Evolutionary conservation across 148 eudicot species (phyloP), one percentile per base, ranked within the genome.

Genomic region (Rhododendron vialii): DNA sequence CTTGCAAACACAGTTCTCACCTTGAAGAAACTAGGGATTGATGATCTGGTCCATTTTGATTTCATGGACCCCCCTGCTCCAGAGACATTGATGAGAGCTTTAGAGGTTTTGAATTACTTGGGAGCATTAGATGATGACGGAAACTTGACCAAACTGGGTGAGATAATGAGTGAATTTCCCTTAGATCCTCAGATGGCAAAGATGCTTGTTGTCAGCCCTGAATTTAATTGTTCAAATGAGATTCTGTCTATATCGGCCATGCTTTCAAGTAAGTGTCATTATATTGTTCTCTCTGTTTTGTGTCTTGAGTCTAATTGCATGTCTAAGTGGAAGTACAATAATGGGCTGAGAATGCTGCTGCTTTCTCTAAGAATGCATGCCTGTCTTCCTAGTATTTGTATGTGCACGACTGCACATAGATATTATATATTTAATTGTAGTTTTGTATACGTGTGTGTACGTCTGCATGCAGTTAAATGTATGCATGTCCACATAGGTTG

Each of bases 41-140:
- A 96, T 89, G 98, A 96, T 87, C 89, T 96, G 81, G 98, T 96
- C 36, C 98, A 96, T 87, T 95, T 96, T 87, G 98, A 96, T 90
- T 96, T 96, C 84, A 96, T 96, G 98, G 98, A 96, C 35, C 98
- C 98, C 33, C 98, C 98, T 55, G 98, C 99, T 41, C 98, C 96
- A 1, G 99, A 95, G 91, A 95, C 98, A 2, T 83, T 95, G 81
- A 95, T 95, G 97, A 92, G 98, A 43, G 98, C 98, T 1, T 81
- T 95, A 75, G 98, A 95, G 91, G 94, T 94, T 14, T 81, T 94
- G 88, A 95, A 94, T 90, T 95, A 95, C 88, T 88, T 95, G 85
- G 98, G 98, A 79, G 97, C 98, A 1, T 85, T 94, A 86, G 98
- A 94, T 84, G 96, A 95, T 87, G 98, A 95, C 5, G 98, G 98